Base-by-base conservation (phyloP, 768 basidiomycete genomes). In the Serendipita sp. region DNA sequence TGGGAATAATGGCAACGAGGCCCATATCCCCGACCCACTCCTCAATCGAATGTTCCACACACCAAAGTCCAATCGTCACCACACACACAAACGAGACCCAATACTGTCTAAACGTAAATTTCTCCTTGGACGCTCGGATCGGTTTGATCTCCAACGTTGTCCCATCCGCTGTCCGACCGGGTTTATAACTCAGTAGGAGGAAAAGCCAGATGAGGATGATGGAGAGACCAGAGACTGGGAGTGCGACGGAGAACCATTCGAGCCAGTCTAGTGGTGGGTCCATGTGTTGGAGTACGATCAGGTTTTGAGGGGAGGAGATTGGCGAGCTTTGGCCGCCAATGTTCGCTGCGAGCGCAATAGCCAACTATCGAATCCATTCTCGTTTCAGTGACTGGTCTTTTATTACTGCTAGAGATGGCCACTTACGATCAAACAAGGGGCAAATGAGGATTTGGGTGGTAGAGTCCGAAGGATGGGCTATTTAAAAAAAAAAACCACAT, bases 321-420 rank as follows among this genome's bases (percentile, higher is more conserved):
- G 78, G 78, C 0, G 94, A 97, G 60, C 87, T 89, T 74, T 97
- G 94, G 0, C 96, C 96, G 11, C 96, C 96, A 66, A 98, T 93
- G 72, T 98, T 99, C 18, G 94, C 92, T 0, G 95, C 93, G n/a
- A 99, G 81, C 0, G 96, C 95, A 68, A 99, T 98, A 5, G 88
- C 94, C 63, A 99, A 81, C 92, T 96, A 24, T 24, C 15, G 45
- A 16, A 64, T 16, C 32, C 15, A 3, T 45, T 16, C n/a, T 18
- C 15, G 37, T 48, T 24, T 24, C 24, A 24, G 24, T 24, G 24
- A 24, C 24, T 24, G 24, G 45, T 46, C 45, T 11, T 24, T 24
- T 46, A 46, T 46, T 13, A 18, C 11, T 11, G 18, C 45, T 46
- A 46, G 11, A 18, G 11, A 11, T 11, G 18, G 45, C n/a, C 13